Percentiles rank a stretch among this genome's conserved stretches.
Evolutionary conservation across 176 grass and related monocot species (phyloP).

Genomic region (Carex parvula): DNA sequence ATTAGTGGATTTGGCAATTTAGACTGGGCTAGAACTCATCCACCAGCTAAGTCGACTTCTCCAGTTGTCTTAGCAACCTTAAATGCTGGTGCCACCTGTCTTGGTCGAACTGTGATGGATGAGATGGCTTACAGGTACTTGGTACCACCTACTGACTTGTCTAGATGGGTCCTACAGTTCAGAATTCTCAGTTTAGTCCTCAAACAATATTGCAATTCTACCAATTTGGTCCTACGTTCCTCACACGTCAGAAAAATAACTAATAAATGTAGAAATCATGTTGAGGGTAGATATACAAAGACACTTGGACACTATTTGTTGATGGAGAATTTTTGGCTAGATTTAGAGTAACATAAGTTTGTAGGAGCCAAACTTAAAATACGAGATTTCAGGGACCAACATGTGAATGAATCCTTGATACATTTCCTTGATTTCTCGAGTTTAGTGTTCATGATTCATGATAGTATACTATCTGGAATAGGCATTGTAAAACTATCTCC

Average conservation of each 20-base stretch:
- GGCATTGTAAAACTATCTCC: background rate
- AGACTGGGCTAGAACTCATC: constrained; percentile 71
- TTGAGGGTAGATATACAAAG: background rate
- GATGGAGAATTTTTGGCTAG: background rate
- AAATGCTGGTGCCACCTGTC: constrained; percentile 55
- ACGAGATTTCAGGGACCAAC: background rate
- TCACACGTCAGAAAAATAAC: background rate
- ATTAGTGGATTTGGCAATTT: constrained; percentile 73
- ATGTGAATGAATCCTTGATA: background rate
- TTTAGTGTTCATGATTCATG: background rate
- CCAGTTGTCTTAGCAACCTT: constrained; percentile 57
- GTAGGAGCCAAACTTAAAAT: background rate
- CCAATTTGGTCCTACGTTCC: background rate
- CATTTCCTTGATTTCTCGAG: background rate
- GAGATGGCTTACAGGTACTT: constrained; percentile 83
- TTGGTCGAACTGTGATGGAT: constrained; percentile 87
- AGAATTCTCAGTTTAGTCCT: background rate
- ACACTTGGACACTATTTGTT: background rate
- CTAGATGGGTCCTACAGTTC: background rate
- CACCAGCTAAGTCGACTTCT: constrained; percentile 49
- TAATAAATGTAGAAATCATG: background rate
- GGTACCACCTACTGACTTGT: background rate
- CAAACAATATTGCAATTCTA: background rate
- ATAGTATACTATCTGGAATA: background rate
- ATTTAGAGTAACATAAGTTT: background rate